Base-by-base conservation (phyloP, 306 rosid genomes). In the Echinosophora koreensis region DNA sequence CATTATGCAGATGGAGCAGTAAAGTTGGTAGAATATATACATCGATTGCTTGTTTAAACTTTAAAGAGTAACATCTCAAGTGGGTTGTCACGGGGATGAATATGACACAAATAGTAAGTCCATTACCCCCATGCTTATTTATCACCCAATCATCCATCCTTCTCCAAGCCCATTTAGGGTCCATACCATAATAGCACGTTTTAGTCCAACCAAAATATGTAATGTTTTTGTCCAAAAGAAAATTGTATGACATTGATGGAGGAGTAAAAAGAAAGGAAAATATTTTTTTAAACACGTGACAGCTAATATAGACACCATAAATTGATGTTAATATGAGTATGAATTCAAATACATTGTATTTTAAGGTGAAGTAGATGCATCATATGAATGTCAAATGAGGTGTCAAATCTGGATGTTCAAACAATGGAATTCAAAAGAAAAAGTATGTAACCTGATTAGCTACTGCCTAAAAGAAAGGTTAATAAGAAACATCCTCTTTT, bases 1-100 rank as follows among this genome's bases (percentile, higher is more conserved):
- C 42, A 71, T 55, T 76, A 22, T 63, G 57, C 55, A 6, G 71
- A 63, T 52, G 82, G 28, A 54, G 77, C 74, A 58, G 72, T 38
- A 8, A 10, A 54, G 18, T 35, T 34, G 73, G 27, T 49, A 47
- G 42, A 44, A 68, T 49, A 28, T 30, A 30, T 28, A 49, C 42
- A 47, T 67, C 28, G 4, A 46, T 42, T 42, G 5, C 55, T 66
- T 17, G 55, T 66, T 42, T 17, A 65, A 65, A 11, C 28, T 14
- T 44, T 39, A 44, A 60, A 14, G 10, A 60, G 0, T 60, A 30
- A 60, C 42, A 30, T 60, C 8, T 60, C 3, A 60, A 44, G 44
- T 12, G 18, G 16, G 22, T 66, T 66, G 52, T 52, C 10, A 39
- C 70, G 18, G 52, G 3, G 10, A 41, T 41, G 47, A 41, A 41